Evolutionary conservation across 805 yeast species (phyloP).

Genomic region (Suhomyces sp.): DNA sequence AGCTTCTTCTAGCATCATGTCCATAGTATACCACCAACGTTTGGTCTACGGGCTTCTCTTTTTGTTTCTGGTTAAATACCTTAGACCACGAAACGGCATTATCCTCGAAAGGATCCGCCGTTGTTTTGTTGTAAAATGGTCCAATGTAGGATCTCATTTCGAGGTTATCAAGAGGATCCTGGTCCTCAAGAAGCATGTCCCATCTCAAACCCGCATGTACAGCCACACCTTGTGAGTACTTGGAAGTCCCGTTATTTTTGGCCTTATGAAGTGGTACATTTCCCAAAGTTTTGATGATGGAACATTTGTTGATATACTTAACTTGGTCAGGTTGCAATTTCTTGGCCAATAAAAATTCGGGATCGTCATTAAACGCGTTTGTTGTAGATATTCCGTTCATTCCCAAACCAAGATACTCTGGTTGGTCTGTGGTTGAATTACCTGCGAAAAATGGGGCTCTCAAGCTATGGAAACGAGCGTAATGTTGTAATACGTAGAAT

Average conservation of each 20-base stretch:
- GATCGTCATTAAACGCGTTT: constrained; percentile 29
- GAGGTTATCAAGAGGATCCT: constrained; percentile 60
- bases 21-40: constrained; percentile 68
- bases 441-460: constrained; percentile 27
- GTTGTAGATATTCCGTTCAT: too few species aligned
- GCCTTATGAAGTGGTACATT: constrained; percentile 47
- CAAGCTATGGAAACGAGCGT: constrained; percentile 59
- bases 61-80: constrained; percentile 50
- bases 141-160: constrained; percentile 69
- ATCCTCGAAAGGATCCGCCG: constrained; percentile 43
- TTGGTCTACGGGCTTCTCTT: constrained; percentile 28
- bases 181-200: constrained; percentile 55
- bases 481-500: constrained; percentile 62
- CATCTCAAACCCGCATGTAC: constrained; percentile 85
- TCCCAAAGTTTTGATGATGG: constrained; percentile 64
- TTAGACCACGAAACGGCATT: constrained; percentile 56
- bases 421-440: constrained; percentile 1
- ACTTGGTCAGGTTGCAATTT: constrained; percentile 61
- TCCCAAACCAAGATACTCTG: too few species aligned
- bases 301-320: constrained; percentile 57
- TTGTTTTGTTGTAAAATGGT: constrained; percentile 58
- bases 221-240: constrained; percentile 46
- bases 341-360: constrained; percentile 49
- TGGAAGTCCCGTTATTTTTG: constrained; percentile 28
- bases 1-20: constrained; percentile 82